phyloP scores from a whole-genome alignment of 1,284 basidiomycete genomes.

The Cutaneotrichosporon mucoides region DNA sequence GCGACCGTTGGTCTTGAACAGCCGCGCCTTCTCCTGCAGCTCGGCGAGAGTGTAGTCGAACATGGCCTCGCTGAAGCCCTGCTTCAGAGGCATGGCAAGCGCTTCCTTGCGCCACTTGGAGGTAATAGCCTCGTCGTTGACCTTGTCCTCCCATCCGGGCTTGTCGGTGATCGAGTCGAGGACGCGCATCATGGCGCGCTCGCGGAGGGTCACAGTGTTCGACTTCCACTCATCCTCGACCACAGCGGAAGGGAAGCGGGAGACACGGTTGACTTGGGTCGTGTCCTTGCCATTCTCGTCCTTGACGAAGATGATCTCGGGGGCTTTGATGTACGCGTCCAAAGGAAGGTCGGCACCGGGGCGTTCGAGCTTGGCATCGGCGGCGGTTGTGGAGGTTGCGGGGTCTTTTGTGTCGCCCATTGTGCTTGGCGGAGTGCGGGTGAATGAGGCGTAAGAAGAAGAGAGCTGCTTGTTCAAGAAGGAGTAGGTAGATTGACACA shows the following conservation, averaged over 20 bases:
- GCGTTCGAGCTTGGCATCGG: too few relatives aligned
- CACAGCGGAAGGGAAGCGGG: conserved; percentile 7
- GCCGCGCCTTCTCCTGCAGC: conserved; percentile 11
- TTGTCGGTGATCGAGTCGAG: conserved; percentile 14
- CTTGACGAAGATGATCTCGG: too few relatives aligned
- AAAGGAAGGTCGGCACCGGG: too few relatives aligned
- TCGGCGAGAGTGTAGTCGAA: conserved; percentile 9
- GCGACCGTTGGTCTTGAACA: background rate
- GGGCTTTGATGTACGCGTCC: too few relatives aligned
- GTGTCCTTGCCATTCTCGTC: too few relatives aligned
- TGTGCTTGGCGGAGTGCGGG: too few relatives aligned
- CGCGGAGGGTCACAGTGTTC: conserved; percentile 9
- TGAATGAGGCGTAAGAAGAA: too few relatives aligned
- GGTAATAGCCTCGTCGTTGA: conserved; percentile 10
- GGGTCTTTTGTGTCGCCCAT: too few relatives aligned
- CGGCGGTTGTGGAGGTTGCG: too few relatives aligned
- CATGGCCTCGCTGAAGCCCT: conserved; percentile 12
- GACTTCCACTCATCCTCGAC: conserved; percentile 2
- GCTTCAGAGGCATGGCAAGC: background rate
- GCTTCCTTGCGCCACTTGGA: conserved; percentile 10
- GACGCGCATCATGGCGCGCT: conserved; percentile 13
- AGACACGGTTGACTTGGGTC: background rate
- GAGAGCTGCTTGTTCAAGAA: too few relatives aligned
- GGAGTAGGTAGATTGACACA: too few relatives aligned
- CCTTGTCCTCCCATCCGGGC: conserved; percentile 9